Base-by-base conservation (phyloP, 2,329 filamentous ascomycete species). In the Botryotinia globosa region DNA sequence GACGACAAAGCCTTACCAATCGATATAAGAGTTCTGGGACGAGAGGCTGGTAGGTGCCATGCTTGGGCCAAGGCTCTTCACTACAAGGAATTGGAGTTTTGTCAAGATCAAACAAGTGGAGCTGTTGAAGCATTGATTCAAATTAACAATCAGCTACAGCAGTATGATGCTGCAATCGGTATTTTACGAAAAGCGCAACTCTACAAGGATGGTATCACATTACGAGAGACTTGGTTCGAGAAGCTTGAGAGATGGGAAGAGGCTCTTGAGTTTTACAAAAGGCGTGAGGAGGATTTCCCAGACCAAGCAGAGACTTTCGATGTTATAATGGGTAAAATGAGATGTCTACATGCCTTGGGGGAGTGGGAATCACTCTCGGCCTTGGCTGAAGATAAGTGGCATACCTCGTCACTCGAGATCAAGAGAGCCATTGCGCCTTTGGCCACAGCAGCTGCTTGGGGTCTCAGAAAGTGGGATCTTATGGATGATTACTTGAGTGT, bases 261-360 rank as follows among this genome's bases (percentile, higher is more conserved):
- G 82, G 96, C 96, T 4, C 85, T 99, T 72, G 90, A 91, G 63
- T 97, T 96, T 65, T 98, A 98, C 80, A 93, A 96, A 78, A 91
- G 93, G 80, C 92, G 95, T 62, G 95, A 98, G 79, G 83, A 85
- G 69, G 90, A 94, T 76, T 88, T 91, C 74, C 86, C 86, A 18
- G 84, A 85, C 54, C 94, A 94, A 0, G 94, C 98, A 73, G 95
- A 98, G 71, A 94, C 94, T 0, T 94, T 99, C 74, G 96, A 98
- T 74, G 94, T 99, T 71, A 94, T 97, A 48, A 98, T 99, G 94
- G 96, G 96, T 77, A 99, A 99, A 83, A 99, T 99, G 96, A 91
- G 96, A 65, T 99, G 96, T 86, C 84, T 98, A 75, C 96, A 99
- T 81, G 97, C 96, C 14, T 87, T 99, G 51, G 96, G 96, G 74